Percentiles rank a stretch among this genome's conserved stretches.
These are phyloP conservation scores for Dujonia santamariae DNA, from an alignment of 1,139 yeast species.

Conservation along the genomic window DNA sequence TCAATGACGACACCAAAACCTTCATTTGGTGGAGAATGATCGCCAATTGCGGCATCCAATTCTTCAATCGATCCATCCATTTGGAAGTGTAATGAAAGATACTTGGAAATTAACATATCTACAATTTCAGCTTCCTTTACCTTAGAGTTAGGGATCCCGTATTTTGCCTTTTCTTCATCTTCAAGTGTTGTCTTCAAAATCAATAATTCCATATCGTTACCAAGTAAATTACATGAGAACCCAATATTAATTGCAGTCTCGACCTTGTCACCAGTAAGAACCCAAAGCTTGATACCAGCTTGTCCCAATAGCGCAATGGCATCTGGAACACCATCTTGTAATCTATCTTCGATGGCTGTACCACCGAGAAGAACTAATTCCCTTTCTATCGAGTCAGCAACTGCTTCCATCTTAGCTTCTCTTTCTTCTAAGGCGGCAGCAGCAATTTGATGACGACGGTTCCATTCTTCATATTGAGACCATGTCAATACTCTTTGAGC, in stretches of 20 bases:
- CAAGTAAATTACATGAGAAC: slow-evolving; percentile 48
- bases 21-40: slow-evolving; percentile 77
- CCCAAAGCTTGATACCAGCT: slow-evolving; percentile 53
- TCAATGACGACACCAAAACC: slow-evolving; percentile 84
- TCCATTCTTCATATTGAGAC: slow-evolving; percentile 44
- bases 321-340: slow-evolving; percentile 53
- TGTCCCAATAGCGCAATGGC: slow-evolving; percentile 41
- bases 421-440: slow-evolving; percentile 41
- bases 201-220: slow-evolving; percentile 45
- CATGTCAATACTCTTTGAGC: slow-evolving; percentile 44
- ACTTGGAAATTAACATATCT: slow-evolving; percentile 54
- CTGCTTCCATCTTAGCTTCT: slow-evolving; percentile 44
- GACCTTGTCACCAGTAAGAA: slow-evolving; percentile 49
- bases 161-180: slow-evolving; percentile 14
- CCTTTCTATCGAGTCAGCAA: slow-evolving; percentile 46
- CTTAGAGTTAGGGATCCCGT: slow-evolving; percentile 26
- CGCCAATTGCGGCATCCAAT: slow-evolving; percentile 57
- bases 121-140: slow-evolving; percentile 34
- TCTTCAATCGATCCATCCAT: slow-evolving; percentile 62
- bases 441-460: slow-evolving; percentile 38
- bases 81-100: slow-evolving; percentile 58
- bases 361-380: slow-evolving; percentile 47
- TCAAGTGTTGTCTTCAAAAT: slow-evolving; percentile 38
- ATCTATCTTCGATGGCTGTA: slow-evolving; percentile 50
- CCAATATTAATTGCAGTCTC: slow-evolving; percentile 53